Percentiles rank a stretch among this genome's conserved stretches.
Evolutionary conservation across 306 rosid genomes (phyloP).

Genomic region (Cucurbita moschata): DNA sequence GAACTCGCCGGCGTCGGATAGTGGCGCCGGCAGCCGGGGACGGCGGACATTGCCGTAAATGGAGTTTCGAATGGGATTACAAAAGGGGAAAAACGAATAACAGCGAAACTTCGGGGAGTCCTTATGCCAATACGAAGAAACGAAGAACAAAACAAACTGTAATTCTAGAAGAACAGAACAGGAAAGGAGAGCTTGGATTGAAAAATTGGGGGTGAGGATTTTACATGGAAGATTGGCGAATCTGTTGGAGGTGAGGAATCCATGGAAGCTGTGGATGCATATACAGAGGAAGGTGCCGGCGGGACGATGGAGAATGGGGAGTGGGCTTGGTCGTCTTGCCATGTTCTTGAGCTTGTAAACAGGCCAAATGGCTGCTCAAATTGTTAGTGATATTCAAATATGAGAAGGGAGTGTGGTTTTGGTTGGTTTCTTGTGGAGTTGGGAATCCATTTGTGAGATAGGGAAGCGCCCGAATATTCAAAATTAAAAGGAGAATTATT

Average conservation of each 20-base stretch:
- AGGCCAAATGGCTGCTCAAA: not conserved
- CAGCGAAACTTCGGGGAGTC: not conserved
- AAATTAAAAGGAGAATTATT: not conserved
- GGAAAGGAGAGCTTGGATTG: not conserved
- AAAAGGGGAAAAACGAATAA: not conserved
- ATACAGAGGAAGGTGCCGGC: not conserved
- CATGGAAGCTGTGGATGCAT: not conserved
- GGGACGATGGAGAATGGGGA: not conserved
- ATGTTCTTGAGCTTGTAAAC: not conserved
- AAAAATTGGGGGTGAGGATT: not conserved
- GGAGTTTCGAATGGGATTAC: not conserved
- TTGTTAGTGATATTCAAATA: too few relatives aligned
- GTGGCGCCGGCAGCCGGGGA: slow-evolving; percentile 19
- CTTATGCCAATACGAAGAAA: not conserved
- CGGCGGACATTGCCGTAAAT: slow-evolving; percentile 37
- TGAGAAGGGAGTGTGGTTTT: not conserved
- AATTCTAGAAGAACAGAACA: not conserved
- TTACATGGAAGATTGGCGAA: not conserved
- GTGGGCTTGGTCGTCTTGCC: not conserved
- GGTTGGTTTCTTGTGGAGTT: not conserved
- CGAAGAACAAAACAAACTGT: not conserved
- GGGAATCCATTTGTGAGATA: not conserved
- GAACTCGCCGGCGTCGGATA: slow-evolving; percentile 30
- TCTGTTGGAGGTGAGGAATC: not conserved
- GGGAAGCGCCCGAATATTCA: not conserved